Base-by-base conservation (phyloP, 768 basidiomycete genomes). In the Rhodotorula babjevae region DNA sequence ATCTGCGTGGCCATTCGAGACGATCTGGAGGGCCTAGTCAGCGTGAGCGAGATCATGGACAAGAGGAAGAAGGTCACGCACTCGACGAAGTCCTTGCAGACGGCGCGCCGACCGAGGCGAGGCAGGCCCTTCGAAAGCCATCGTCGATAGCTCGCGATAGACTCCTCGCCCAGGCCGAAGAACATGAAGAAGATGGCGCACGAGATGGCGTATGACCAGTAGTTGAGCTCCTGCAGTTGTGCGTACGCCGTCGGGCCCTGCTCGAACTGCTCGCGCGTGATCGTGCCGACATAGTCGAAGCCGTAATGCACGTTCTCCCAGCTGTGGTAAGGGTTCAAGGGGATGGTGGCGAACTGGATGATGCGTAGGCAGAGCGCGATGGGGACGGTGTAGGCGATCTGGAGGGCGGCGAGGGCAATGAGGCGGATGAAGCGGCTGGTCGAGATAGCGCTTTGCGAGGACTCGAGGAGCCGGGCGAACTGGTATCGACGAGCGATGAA, bases 81-180 rank as follows among this genome's bases (percentile, higher is more conserved):
- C 42, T 14, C 42, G 42, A 7, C 7, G 9, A 14, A 7, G 9
- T 42, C 42, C 7, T 42, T 14, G 42, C 42, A 8, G 42, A 42
- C 14, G 42, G 42, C 7, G 14, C 14, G 14, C 42, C 42, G 42
- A 8, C 42, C 42, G 42, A 42, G 42, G 42, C 42, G 14, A 7
- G 42, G 42, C 42, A 42, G 7, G 42, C 7, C 14, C 42, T 42
- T 42, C 9, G 42, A 42, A 7, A 42, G 14, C 67, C 68, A 63
- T 2, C 61, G 49, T 2, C 40, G 31, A 33, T 69, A 69, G 4
- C 40, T 40, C 9, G 68, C 33, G 21, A 69, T 31, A 4, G 68
- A 63, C 49, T 69, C 68, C 23, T 44, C 61, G 15, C 68, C 68
- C 12, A 69, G 68, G 7, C 61, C 68, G 62, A 69, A 69, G 62